Evolutionary conservation across 352 stramenopile species (phyloP).

Genomic region (Phytophthora foliorum): DNA sequence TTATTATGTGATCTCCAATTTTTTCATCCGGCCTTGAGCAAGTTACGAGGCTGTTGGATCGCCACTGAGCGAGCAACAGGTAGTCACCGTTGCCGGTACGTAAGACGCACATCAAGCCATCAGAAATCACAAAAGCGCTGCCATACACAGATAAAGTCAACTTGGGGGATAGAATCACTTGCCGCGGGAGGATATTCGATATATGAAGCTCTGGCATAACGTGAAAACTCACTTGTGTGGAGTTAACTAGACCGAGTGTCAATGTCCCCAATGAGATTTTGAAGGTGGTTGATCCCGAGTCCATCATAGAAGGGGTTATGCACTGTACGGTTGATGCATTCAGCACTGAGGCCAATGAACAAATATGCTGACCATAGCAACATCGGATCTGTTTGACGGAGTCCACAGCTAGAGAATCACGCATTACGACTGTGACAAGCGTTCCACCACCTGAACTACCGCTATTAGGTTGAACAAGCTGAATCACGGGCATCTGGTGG

Average conservation of each 20-base stretch:
- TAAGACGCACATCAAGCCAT: slow-evolving; percentile 40
- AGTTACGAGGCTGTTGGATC: slow-evolving; percentile 32
- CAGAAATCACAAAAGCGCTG: slow-evolving; percentile 26
- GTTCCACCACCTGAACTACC: slow-evolving; percentile 27
- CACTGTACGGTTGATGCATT: slow-evolving; percentile 35
- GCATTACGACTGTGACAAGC: slow-evolving; percentile 20
- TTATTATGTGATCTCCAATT: background rate
- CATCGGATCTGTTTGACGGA: slow-evolving; percentile 29
- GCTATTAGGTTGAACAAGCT: slow-evolving; percentile 27
- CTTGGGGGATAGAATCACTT: slow-evolving; percentile 15
- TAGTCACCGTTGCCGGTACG: slow-evolving; percentile 18
- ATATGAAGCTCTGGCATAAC: slow-evolving; percentile 30
- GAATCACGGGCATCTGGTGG: slow-evolving; percentile 27
- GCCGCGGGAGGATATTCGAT: slow-evolving; percentile 34
- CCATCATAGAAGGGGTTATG: slow-evolving; percentile 23
- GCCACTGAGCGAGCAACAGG: slow-evolving; percentile 25
- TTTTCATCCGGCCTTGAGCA: slow-evolving; percentile 17
- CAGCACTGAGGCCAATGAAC: slow-evolving; percentile 18
- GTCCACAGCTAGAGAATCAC: slow-evolving; percentile 18
- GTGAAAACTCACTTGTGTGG: slow-evolving; percentile 38
- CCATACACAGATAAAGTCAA: slow-evolving; percentile 40
- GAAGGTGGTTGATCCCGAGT: slow-evolving; percentile 15
- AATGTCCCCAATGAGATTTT: slow-evolving; percentile 35
- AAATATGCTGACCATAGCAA: slow-evolving; percentile 39
- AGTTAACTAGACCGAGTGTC: slow-evolving; percentile 36